phyloP scores from a whole-genome alignment of 768 basidiomycete genomes.

The Amylocystis lapponica region DNA sequence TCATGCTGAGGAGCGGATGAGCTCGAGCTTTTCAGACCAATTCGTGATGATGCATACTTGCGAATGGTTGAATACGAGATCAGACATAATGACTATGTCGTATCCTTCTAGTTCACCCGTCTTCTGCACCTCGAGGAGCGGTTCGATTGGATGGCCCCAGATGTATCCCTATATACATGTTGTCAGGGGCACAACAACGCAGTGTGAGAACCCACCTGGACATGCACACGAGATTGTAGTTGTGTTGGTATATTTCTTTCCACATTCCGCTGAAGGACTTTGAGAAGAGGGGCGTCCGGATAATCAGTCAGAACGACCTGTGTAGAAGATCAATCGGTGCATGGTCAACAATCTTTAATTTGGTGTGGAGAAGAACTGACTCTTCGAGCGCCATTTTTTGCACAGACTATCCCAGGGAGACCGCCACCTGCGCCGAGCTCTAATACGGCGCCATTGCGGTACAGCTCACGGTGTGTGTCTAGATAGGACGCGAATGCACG shows the following conservation, averaged over 20 bases:
- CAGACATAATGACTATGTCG: slow-evolving; percentile 83
- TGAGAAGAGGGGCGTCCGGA: slow-evolving; percentile 69
- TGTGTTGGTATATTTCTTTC: slow-evolving; percentile 41
- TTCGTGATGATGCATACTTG: slow-evolving; percentile 48
- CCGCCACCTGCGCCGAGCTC: slow-evolving; percentile 95
- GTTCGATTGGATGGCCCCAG: slow-evolving; percentile 61
- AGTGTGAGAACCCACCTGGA: slow-evolving; percentile 25
- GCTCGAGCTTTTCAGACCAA: slow-evolving; percentile 4
- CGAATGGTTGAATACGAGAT: slow-evolving; percentile 93
- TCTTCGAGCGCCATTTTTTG: slow-evolving; percentile 61
- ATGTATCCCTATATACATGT: slow-evolving; percentile 64
- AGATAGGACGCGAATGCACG: slow-evolving; percentile 66
- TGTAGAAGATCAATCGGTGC: neutral
- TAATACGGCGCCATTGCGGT: slow-evolving; percentile 46
- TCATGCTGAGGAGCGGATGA: slow-evolving; percentile 52
- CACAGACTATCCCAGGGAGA: slow-evolving; percentile 74
- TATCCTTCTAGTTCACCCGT: slow-evolving; percentile 35
- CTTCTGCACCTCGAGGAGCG: slow-evolving; percentile 34
- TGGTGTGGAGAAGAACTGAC: slow-evolving; percentile 37
- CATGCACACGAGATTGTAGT: slow-evolving; percentile 16
- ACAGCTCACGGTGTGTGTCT: slow-evolving; percentile 46
- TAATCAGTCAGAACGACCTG: slow-evolving; percentile 91
- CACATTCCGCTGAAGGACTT: slow-evolving; percentile 73
- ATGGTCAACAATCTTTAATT: neutral
- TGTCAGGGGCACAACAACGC: neutral